Evolutionary conservation across 2,329 filamentous ascomycete genomes (phyloP), one percentile per base, ranked within the genome.

Genomic region (Penicillium oxalicum): DNA sequence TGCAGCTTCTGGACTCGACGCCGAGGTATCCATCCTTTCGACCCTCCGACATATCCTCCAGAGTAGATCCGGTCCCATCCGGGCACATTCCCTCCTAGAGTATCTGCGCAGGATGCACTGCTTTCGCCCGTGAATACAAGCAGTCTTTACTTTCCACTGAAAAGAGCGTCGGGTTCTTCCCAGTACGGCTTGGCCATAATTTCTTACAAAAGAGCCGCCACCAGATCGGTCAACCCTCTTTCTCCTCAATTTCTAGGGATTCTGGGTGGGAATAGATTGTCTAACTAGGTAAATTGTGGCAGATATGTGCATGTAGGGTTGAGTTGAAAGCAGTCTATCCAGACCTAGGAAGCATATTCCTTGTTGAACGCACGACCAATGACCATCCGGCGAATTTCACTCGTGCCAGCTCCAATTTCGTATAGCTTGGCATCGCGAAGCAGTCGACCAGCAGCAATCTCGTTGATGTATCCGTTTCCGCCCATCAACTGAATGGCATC

Each of bases 321-420:
- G 35, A 43, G 43, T 41, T 29, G 37, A 40, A 12, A 26, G 41
- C 32, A 18, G 47, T 49, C 41, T 32, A 48, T 39, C 27, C 9
- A 34, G 24, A 26, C 28, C 41, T 54, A 64, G 38, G 40, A 32
- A 32, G 66, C 80, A 67, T 84, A 95, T 70, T 94, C 85, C 73
- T 87, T 91, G 70, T 95, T 95, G 59, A 95, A 96, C 1, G 84
- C 87, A 56, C 91, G 77, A 27, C 93, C 91, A 64, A 98, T 95
- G 4, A 98, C 89, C 82, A 97, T 94, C 56, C 91, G 79, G 57
- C 93, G 78, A 44, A 98, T 85, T 73, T 98, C 93, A 51, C 89
- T 95, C 3, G 93, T 97, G 5, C 93, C 93, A 4, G 93, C 93
- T 1, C 93, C 93, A 66, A 98, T 97, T 73, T 97, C 93, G 68